Base-by-base conservation (phyloP, 345 rosid genomes). In the Euphorbia lathyris region DNA sequence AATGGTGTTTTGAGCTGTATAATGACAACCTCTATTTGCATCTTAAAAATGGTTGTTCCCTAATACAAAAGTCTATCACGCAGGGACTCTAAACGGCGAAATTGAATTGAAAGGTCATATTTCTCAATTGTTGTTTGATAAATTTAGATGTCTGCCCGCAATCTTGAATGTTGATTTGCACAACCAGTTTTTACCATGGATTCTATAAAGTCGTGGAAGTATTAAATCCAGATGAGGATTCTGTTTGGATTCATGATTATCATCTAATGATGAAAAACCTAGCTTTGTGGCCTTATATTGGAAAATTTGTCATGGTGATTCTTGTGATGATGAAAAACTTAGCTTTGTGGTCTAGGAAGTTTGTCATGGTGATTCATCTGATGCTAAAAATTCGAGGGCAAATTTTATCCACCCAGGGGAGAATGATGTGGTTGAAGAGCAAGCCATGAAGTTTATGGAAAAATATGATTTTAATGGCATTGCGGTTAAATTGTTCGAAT, bases 231-330 rank as follows among this genome's bases (percentile, higher is more conserved):
- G 92, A 85, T 52, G 88, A 86, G 63, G 96, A 89, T 75, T 85
- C 74, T 20, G 96, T 91, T 2, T 91, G 97, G 96, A 81, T 91
- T 25, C 96, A 91, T 12, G 97, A 92, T 69, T 92, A 92, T 51
- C 97, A 92, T 66, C 91, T 92, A 36, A 84, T 92, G 96, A 71
- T 85, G 11, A n/a, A n/a, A n/a, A n/a, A n/a, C n/a, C n/a, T n/a
- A n/a, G n/a, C n/a, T n/a, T n/a, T n/a, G n/a, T n/a, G n/a, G n/a
- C n/a, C n/a, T n/a, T n/a, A n/a, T n/a, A n/a, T n/a, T n/a, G n/a
- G n/a, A n/a, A n/a, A n/a, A n/a, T n/a, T n/a, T n/a, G n/a, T n/a
- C n/a, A n/a, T n/a, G n/a, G n/a, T n/a, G n/a, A n/a, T n/a, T n/a
- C n/a, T n/a, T n/a, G n/a, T n/a, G n/a, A n/a, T n/a, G n/a, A n/a